Percentiles rank a stretch among this genome's conserved stretches.
Evolutionary conservation across 192 early-diverging fungal species (phyloP).

Genomic region (Thamnidium elegans): DNA sequence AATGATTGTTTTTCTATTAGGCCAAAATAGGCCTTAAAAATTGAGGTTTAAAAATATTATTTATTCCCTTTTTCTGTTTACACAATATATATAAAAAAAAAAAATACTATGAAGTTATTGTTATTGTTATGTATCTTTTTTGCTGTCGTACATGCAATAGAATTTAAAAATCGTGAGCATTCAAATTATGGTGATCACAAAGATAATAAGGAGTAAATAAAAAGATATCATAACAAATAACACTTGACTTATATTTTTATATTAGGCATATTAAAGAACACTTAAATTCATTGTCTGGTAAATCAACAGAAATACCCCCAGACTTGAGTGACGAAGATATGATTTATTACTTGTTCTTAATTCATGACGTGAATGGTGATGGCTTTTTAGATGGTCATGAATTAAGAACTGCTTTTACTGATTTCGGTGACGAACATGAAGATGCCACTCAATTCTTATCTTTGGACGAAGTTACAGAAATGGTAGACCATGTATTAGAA

Average conservation of each 20-base stretch:
- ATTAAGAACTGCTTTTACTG: constrained; percentile 57
- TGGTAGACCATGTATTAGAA: constrained; percentile 71
- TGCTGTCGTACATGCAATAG: background rate
- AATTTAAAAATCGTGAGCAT: constrained; percentile 19
- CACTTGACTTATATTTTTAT: background rate
- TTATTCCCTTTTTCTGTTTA: background rate
- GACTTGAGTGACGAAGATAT: constrained; percentile 49
- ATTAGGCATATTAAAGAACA: constrained; percentile 54
- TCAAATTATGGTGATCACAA: constrained; percentile 34
- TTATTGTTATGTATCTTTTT: background rate
- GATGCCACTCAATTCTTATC: constrained; percentile 31
- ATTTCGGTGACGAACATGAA: constrained; percentile 29
- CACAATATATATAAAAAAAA: too few species aligned
- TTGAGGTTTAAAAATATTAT: background rate
- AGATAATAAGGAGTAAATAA: constrained; percentile 29
- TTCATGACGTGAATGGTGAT: constrained; percentile 75
- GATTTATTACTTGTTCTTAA: constrained; percentile 65
- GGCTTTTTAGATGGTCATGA: constrained; percentile 77
- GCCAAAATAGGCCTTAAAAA: background rate
- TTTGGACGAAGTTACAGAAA: constrained; percentile 52
- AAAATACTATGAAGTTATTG: background rate
- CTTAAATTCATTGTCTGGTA: constrained; percentile 39
- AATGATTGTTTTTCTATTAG: background rate
- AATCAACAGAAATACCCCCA: background rate
- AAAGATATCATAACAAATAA: background rate